These are phyloP conservation scores for Cyberlindnera bimundalis DNA, from an alignment of 805 yeast genomes.

Conservation along the genomic window DNA sequence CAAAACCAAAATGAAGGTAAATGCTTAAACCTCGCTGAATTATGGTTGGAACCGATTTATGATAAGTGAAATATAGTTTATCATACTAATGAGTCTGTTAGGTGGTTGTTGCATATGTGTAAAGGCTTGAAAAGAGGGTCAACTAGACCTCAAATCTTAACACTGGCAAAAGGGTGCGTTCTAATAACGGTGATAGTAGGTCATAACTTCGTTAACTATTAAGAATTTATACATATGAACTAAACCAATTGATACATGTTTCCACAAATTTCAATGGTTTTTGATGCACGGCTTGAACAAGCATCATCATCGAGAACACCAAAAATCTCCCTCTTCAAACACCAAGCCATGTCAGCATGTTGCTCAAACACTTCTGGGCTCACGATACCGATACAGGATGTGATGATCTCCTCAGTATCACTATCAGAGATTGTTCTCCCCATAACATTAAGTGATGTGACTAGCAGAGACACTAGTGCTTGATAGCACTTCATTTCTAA, in stretches of 20 bases:
- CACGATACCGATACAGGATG: constrained; percentile 20
- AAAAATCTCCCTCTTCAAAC: constrained; percentile 17
- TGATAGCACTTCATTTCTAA: constrained; percentile 21
- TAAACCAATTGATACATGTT: constrained; percentile 6
- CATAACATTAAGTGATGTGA: constrained; percentile 15
- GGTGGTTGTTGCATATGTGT: too few relatives aligned
- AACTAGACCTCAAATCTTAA: too few relatives aligned
- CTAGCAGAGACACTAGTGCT: constrained; percentile 21
- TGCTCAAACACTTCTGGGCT: constrained; percentile 19
- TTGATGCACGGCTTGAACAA: too few relatives aligned
- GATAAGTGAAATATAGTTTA: background rate
- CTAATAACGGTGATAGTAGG: background rate
- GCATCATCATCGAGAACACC: constrained; percentile 7
- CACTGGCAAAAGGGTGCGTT: too few relatives aligned
- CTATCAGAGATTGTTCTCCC: constrained; percentile 26
- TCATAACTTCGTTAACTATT: constrained; percentile 1
- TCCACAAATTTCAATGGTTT: constrained; percentile 7
- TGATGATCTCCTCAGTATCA: constrained; percentile 20
- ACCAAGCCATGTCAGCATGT: constrained; percentile 28
- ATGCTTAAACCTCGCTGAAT: background rate
- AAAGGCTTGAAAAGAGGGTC: too few relatives aligned
- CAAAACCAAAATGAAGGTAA: too few relatives aligned
- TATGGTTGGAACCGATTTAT: too few relatives aligned
- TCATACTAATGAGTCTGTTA: background rate
- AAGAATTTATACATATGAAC: background rate